A percentile compares a stretch with the other conserved stretches of the same genome.
These are phyloP conservation scores for Rutstroemia sydowiana DNA, from an alignment of 2,329 filamentous ascomycete genomes.

Conservation along the genomic window DNA sequence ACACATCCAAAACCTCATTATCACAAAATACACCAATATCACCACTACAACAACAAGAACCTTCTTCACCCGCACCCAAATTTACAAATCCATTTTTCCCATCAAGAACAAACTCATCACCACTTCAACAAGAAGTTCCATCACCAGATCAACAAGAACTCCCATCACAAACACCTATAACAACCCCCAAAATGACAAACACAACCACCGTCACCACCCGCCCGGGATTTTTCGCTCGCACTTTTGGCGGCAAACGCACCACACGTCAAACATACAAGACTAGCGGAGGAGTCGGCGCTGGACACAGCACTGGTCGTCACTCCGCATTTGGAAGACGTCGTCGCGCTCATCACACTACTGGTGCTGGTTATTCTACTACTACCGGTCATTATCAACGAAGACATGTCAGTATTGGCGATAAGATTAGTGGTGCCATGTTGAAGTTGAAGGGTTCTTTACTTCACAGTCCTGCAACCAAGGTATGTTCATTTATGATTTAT, in stretches of 20 bases:
- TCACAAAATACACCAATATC: background rate
- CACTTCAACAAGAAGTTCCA: background rate
- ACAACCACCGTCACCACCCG: constrained; percentile 8
- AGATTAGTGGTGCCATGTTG: constrained; percentile 68
- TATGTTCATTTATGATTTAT: constrained; percentile 30
- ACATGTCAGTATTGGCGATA: constrained; percentile 53
- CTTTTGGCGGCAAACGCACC: constrained; percentile 1
- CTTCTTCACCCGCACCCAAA: background rate
- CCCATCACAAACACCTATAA: background rate
- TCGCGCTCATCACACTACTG: background rate
- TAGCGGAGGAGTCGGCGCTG: background rate
- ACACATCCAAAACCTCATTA: background rate
- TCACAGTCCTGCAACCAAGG: constrained; percentile 63
- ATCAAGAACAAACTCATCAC: background rate
- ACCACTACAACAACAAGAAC: background rate
- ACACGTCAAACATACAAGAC: constrained; percentile 1
- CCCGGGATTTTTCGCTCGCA: background rate
- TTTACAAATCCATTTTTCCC: too few species aligned
- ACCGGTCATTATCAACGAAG: background rate
- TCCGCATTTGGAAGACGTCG: too few species aligned
- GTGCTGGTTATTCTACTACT: background rate
- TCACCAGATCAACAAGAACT: background rate
- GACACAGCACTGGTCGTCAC: too few species aligned
- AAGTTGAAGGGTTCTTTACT: constrained; percentile 66
- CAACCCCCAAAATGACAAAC: background rate